Evolutionary conservation across 2,329 filamentous ascomycete species (phyloP), one percentile per base, ranked within the genome.

Genomic region (Neobulgaria alba): DNA sequence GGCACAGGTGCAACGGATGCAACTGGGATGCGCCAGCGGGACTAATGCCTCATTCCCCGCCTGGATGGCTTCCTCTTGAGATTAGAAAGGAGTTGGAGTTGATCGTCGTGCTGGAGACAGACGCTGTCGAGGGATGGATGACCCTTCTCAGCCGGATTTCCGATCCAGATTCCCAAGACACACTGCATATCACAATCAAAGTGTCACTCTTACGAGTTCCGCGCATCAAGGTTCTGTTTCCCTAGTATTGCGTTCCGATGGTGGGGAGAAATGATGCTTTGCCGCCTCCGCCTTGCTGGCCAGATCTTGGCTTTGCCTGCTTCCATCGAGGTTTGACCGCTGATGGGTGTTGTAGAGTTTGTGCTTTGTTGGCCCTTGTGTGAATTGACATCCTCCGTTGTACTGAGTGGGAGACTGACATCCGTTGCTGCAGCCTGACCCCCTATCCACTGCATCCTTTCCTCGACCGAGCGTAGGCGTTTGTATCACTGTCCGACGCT

Each of bases 101-200:
- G n/a, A n/a, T n/a, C n/a, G n/a, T n/a, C n/a, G n/a, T n/a, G n/a
- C n/a, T n/a, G n/a, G n/a, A n/a, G n/a, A n/a, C n/a, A n/a, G n/a
- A n/a, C n/a, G n/a, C n/a, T n/a, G n/a, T n/a, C n/a, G 20, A 36
- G n/a, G 34, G 34, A 36, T 26, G 34, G 14, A 36, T 26, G 20
- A 26, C 19, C 34, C 34, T 15, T 21, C 42, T 41, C 42, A 41
- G 38, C 42, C 38, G 37, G 42, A 38, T 39, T 36, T 26, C 23
- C 23, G 7, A 26, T 7, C n/a, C n/a, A n/a, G n/a, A n/a, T n/a
- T n/a, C n/a, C n/a, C n/a, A n/a, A n/a, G n/a, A n/a, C n/a, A n/a
- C n/a, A n/a, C 23, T 7, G 23, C 30, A 37, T 5, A 29, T 19
- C 34, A 29, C 34, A 29, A 36, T 19, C 15, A 21, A 39, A 31